Percentiles rank a stretch among this genome's conserved stretches.
phyloP scores from a whole-genome alignment of 2,329 filamentous ascomycete species.

The Leptographium galeiforme region DNA sequence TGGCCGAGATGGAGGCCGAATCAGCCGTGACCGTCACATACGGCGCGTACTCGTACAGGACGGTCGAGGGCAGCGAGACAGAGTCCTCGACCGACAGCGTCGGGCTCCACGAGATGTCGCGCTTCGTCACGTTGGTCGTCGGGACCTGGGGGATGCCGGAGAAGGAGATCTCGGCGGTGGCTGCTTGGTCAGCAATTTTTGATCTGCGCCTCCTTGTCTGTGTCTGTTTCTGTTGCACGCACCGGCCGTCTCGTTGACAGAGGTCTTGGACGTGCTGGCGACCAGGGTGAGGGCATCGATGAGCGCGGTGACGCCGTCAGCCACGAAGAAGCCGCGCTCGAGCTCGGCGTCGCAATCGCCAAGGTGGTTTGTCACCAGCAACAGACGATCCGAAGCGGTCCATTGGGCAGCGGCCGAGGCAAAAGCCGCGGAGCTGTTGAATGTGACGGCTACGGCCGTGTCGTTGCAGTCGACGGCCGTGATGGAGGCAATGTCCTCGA shows the following conservation, averaged over 20 bases:
- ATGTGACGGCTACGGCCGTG: slow-evolving; percentile 15
- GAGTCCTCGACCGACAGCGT: slow-evolving; percentile 24
- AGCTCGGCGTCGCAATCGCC: slow-evolving; percentile 25
- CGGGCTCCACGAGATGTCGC: slow-evolving; percentile 20
- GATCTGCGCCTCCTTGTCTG: no score
- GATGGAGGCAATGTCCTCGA: slow-evolving; percentile 19
- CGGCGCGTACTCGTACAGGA: slow-evolving; percentile 11
- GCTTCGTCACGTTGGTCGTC: background rate
- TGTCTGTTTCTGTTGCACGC: background rate
- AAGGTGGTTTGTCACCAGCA: slow-evolving; percentile 28
- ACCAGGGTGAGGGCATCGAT: slow-evolving; percentile 16
- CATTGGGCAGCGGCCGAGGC: slow-evolving; percentile 13
- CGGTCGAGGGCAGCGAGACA: slow-evolving; percentile 8
- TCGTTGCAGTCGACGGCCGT: slow-evolving; percentile 17
- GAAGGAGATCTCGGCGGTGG: slow-evolving; percentile 6
- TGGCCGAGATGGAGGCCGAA: slow-evolving; percentile 20
- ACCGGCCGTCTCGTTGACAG: slow-evolving; percentile 22
- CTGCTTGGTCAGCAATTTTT: background rate
- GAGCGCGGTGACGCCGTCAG: slow-evolving; percentile 17
- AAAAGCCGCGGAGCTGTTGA: slow-evolving; percentile 16
- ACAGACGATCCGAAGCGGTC: slow-evolving; percentile 14
- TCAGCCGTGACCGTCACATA: slow-evolving; percentile 23
- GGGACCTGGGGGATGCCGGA: background rate
- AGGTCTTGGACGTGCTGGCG: slow-evolving; percentile 18
- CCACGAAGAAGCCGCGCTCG: slow-evolving; percentile 26